Conservation (phyloP, 257 asterid species). For the Solanum clarkiae region DNA sequence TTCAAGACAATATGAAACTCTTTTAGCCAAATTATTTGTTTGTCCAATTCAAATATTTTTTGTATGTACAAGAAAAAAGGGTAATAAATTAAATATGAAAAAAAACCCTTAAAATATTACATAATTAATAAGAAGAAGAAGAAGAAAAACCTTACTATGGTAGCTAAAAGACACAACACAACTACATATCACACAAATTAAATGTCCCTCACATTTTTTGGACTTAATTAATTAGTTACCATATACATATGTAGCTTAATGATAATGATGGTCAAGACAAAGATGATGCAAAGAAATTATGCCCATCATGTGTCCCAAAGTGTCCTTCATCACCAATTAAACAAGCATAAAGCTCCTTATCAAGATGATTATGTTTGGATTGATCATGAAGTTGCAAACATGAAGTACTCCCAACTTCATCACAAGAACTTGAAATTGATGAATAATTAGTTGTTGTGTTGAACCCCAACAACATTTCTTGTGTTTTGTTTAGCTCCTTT, state of each 20-base stretch:
- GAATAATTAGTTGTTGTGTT: slow-evolving; percentile 13
- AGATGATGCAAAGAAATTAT: slow-evolving; percentile 17
- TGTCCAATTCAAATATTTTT: not conserved
- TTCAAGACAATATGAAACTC: not conserved
- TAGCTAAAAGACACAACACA: not conserved
- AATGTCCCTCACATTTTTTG: not conserved
- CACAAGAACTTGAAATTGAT: slow-evolving; percentile 29
- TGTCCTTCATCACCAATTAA: slow-evolving; percentile 25
- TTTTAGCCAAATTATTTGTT: not conserved
- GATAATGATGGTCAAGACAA: not conserved
- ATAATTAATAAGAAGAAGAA: not conserved
- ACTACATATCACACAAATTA: not conserved
- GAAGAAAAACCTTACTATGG: not conserved
- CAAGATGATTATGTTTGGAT: slow-evolving; percentile 15
- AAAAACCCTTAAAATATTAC: not conserved
- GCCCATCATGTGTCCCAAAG: slow-evolving; percentile 16
- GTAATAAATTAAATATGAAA: not conserved
- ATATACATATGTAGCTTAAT: not conserved
- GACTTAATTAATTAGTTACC: not conserved
- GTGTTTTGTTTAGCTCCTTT: slow-evolving; percentile 30
- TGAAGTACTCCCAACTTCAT: slow-evolving; percentile 34
- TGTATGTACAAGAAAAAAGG: not conserved
- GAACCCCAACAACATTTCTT: slow-evolving; percentile 8
- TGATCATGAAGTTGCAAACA: slow-evolving; percentile 6
- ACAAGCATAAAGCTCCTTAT: slow-evolving; percentile 30